Evolutionary conservation across 495 filamentous ascomycete genomes (phyloP), one percentile per base, ranked within the genome.

Genomic region (Neurospora sp.): DNA sequence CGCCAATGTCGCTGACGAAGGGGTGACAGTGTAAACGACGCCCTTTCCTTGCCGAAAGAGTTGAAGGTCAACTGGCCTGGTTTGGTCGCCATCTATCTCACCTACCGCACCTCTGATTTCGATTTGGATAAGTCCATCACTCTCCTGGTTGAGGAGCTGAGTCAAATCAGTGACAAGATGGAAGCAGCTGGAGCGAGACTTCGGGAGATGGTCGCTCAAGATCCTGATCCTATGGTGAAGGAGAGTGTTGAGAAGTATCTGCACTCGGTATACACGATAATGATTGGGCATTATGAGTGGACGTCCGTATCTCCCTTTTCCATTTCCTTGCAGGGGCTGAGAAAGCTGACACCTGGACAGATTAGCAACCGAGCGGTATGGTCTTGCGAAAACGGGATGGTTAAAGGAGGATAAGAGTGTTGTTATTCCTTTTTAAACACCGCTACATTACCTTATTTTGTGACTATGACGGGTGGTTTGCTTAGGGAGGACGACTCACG

Each of bases 11-110:
- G 22, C 22, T 27, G 22, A 27, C 22, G 22, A 27, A 27, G 22
- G 22, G 22, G 22, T 27, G 22, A 27, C 22, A 27, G 22, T 27
- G 22, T 76, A n/a, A 82, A 81, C 38, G 81, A 82, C 69, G 22
- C 81, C 1, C 40, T 81, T 2, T 81, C 81, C 2, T 35, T 82
- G 7, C 78, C 75, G 35, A 82, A 82, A 59, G 80, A 82, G 31
- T 78, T n/a, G 73, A 74, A 68, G 71, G 78, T 72, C 9, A 20
- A 42, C 75, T 74, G 17, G 70, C 75, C 42, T 72, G 76, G 12
- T 72, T 38, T 73, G 22, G 39, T 76, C 3, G 73, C 73, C 27
- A 27, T 27, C 27, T 27, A 27, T 2, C 27, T 27, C 27, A 2
- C 27, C 27, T 27, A 27, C 27, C 27, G 27, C 27, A 1, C 27